Conservation (phyloP, 495 filamentous ascomycete genomes). For the Neurospora sublineolata region DNA sequence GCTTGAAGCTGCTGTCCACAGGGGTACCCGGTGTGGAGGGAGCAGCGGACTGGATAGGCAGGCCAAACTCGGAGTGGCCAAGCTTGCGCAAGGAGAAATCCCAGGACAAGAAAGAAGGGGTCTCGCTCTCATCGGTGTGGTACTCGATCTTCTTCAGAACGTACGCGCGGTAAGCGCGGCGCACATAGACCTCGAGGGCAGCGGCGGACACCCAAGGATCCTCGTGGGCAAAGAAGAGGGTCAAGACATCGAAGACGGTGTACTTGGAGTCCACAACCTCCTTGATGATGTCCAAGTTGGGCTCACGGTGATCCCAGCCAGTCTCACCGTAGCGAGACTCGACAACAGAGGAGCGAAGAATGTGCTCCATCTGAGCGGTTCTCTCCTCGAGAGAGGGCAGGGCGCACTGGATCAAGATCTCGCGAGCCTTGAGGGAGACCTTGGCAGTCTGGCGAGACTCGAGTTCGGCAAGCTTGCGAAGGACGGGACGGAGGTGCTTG, state of each 20-base stretch:
- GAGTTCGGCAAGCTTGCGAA: conserved; percentile 81
- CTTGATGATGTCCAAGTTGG: conserved; percentile 74
- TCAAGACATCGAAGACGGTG: conserved; percentile 92
- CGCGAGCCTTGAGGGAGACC: conserved; percentile 91
- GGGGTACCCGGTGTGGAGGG: conserved; percentile 85
- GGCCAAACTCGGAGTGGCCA: conserved; percentile 76
- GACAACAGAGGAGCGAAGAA: conserved; percentile 90
- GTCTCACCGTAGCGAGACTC: conserved; percentile 95
- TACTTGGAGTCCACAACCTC: conserved; percentile 98
- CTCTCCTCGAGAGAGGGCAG: conserved; percentile 93
- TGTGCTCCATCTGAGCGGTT: conserved; percentile 95
- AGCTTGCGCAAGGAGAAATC: conserved; percentile 91
- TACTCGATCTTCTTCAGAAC: conserved; percentile 80
- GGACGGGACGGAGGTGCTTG: conserved; percentile 73
- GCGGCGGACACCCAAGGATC: conserved; percentile 94
- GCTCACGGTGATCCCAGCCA: conserved; percentile 92
- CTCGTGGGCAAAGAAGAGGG: conserved; percentile 84
- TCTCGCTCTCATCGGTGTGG: conserved; percentile 59
- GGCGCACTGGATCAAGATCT: conserved; percentile 92
- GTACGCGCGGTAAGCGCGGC: conserved; percentile 94
- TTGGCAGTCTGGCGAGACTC: conserved; percentile 83
- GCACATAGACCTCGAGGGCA: conserved; percentile 89
- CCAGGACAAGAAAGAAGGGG: conserved; percentile 80
- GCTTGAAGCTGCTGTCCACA: conserved; percentile 53
- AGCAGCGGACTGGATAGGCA: conserved; percentile 59